Percentiles rank a stretch among this genome's conserved stretches.
Conservation (phyloP, 208 protist genomes). For the Crithidia sp. region DNA sequence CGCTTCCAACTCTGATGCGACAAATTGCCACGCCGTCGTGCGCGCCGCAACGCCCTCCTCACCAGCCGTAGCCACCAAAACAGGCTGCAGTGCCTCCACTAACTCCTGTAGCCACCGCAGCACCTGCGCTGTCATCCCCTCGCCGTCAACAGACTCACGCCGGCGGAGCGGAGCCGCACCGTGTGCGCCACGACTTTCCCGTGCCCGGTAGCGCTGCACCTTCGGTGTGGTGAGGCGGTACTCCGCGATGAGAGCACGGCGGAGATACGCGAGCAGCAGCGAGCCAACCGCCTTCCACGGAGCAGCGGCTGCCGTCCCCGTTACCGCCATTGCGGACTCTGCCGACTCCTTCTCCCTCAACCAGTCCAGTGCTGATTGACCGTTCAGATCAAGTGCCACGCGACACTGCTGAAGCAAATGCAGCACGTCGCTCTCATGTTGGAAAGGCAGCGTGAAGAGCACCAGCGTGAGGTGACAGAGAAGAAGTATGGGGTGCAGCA, state of each 20-base stretch:
- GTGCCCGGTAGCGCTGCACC: constrained; percentile 27
- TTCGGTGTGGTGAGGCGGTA: constrained; percentile 48
- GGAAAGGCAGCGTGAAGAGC: constrained; percentile 59
- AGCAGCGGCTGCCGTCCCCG: background rate
- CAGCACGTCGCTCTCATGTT: constrained; percentile 59
- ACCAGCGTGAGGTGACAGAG: constrained; percentile 61
- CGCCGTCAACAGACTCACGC: constrained; percentile 1
- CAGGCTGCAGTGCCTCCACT: constrained; percentile 6
- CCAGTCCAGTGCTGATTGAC: constrained; percentile 38
- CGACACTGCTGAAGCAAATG: constrained; percentile 63
- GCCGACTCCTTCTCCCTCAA: background rate
- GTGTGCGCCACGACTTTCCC: constrained; percentile 6
- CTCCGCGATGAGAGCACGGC: constrained; percentile 40
- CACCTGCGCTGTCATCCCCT: background rate
- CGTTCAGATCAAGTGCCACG: constrained; percentile 63
- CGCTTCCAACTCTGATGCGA: constrained; percentile 12
- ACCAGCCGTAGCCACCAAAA: background rate
- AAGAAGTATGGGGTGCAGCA: constrained; percentile 48
- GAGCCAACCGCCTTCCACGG: constrained; percentile 65
- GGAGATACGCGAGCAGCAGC: constrained; percentile 48
- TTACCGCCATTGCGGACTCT: background rate
- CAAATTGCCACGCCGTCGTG: background rate
- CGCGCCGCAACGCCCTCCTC: background rate
- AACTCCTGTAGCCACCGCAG: constrained; percentile 7
- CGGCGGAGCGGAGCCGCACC: background rate